Base-by-base conservation (phyloP, 768 basidiomycete species). In the Naganishia friedmannii region DNA sequence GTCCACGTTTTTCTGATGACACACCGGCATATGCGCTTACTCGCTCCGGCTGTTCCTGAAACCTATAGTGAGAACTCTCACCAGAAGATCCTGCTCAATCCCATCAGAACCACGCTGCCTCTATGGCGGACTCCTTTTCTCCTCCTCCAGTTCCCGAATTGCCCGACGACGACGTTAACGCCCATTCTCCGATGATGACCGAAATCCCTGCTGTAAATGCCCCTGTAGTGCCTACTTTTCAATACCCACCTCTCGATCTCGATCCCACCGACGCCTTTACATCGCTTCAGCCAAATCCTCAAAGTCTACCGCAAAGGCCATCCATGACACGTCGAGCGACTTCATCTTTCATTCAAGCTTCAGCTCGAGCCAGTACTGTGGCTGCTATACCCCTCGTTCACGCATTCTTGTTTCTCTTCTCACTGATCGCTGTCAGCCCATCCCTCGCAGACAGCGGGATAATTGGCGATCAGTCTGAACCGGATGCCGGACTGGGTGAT, bases 301-400 rank as follows among this genome's bases (percentile, higher is more conserved):
- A 23, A 63, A 4, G 21, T 39, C 15, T 23, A 23, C 60, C 42
- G 21, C 60, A 63, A 63, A 37, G 60, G 46, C 60, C 60, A 12
- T 63, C 60, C 21, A 42, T 63, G 60, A 45, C 60, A 10, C 60
- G 60, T 45, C 60, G 60, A 26, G 60, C 60, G 42, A 63, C 60
- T 10, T 63, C 60, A 7, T 63, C 60, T 28, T 63, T 63, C 29
- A 63, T 63, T 26, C 60, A 42, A n/a, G 60, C 60, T 15, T 63
- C 60, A 9, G 60, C 60, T 63, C 60, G 39, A 63, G 60, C 60
- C 39, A 42, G 37, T 17, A 45, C 60, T 42, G 60, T 63, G 2
- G 60, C 60, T 21, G 60, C 60, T 34, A 42, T 63, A 42, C 60
- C 60, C 37, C 60, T 63, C 8, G 39, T 63, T 45, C 60, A 63